Evolutionary conservation across 805 yeast species (phyloP).

Genomic region (Tetrapisispora phaffii): DNA sequence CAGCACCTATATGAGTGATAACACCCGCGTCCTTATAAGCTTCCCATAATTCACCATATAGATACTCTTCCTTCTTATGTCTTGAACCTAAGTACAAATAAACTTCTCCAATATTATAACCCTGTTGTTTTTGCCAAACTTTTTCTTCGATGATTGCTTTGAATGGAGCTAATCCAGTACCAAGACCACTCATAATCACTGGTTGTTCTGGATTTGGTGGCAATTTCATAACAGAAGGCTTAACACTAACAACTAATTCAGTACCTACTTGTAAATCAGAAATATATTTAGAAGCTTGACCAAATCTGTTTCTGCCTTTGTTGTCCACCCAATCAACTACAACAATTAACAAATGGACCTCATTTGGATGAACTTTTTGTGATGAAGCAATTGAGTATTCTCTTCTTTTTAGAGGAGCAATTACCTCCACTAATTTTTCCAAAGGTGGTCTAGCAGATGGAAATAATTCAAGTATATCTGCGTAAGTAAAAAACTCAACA

Average conservation of each 20-base stretch:
- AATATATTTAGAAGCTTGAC: slow-evolving; percentile 88
- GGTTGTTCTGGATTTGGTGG: slow-evolving; percentile 85
- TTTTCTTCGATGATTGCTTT: slow-evolving; percentile 95
- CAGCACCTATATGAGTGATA: slow-evolving; percentile 92
- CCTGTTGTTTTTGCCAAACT: slow-evolving; percentile 85
- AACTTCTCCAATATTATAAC: slow-evolving; percentile 79
- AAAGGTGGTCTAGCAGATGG: slow-evolving; percentile 71
- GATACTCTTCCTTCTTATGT: slow-evolving; percentile 88
- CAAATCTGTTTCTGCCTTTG: slow-evolving; percentile 75
- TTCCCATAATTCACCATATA: slow-evolving; percentile 96
- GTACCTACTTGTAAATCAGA: slow-evolving; percentile 71
- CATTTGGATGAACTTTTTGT: slow-evolving; percentile 83
- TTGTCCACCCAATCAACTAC: slow-evolving; percentile 94
- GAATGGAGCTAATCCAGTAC: slow-evolving; percentile 97
- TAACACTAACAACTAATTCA: slow-evolving; percentile 86
- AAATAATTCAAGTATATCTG: slow-evolving; percentile 72
- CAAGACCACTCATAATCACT: slow-evolving; percentile 91
- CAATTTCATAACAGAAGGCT: slow-evolving; percentile 93
- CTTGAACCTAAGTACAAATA: slow-evolving; percentile 87
- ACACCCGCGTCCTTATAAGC: slow-evolving; percentile 88
- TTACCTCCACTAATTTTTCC: slow-evolving; percentile 56
- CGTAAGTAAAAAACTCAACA: slow-evolving; percentile 69
- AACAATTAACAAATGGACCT: slow-evolving; percentile 82
- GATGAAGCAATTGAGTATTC: slow-evolving; percentile 97
- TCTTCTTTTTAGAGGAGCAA: slow-evolving; percentile 88